These are phyloP conservation scores for Moesziomyces antarcticus DNA, from an alignment of 1,284 basidiomycete species.

Conservation along the genomic window DNA sequence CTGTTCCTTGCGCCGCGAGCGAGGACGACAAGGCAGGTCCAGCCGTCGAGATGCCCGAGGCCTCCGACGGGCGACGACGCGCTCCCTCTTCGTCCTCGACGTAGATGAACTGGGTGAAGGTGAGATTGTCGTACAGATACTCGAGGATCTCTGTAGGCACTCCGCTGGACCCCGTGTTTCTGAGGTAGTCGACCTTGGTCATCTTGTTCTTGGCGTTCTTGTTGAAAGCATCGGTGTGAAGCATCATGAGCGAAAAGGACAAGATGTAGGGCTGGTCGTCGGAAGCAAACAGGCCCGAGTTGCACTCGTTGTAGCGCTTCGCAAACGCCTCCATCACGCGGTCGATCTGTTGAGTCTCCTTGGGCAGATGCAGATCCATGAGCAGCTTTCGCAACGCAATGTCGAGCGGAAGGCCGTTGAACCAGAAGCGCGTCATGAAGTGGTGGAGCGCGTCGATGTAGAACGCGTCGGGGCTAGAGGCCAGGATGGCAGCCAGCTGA, in stretches of 20 bases:
- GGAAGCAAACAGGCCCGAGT: slow-evolving; percentile 78
- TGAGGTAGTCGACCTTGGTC: slow-evolving; percentile 70
- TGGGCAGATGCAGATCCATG: slow-evolving; percentile 89
- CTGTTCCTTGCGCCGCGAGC: slow-evolving; percentile 13
- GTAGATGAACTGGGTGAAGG: slow-evolving; percentile 91
- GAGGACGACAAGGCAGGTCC: slow-evolving; percentile 15
- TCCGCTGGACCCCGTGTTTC: slow-evolving; percentile 75
- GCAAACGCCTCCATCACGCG: slow-evolving; percentile 96
- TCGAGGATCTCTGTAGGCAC: slow-evolving; percentile 85
- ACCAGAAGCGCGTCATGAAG: slow-evolving; percentile 84
- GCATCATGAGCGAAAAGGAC: slow-evolving; percentile 97
- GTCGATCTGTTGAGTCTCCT: slow-evolving; percentile 98
- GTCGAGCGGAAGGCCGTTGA: slow-evolving; percentile 84
- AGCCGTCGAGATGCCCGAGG: slow-evolving; percentile 11
- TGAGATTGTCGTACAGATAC: slow-evolving; percentile 97
- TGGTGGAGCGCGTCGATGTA: slow-evolving; percentile 77
- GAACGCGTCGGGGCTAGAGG: slow-evolving; percentile 77
- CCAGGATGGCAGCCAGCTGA: slow-evolving; percentile 56
- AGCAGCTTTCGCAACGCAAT: slow-evolving; percentile 89
- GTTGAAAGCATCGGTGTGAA: slow-evolving; percentile 98
- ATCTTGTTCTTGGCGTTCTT: slow-evolving; percentile 97
- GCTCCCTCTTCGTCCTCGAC: slow-evolving; percentile 77
- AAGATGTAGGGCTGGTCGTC: slow-evolving; percentile 92
- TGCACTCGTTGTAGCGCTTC: slow-evolving; percentile 83
- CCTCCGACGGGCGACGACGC: slow-evolving; percentile 35